phyloP scores from a whole-genome alignment of 169 alveolate species.

The Plasmodium blacklocki region DNA sequence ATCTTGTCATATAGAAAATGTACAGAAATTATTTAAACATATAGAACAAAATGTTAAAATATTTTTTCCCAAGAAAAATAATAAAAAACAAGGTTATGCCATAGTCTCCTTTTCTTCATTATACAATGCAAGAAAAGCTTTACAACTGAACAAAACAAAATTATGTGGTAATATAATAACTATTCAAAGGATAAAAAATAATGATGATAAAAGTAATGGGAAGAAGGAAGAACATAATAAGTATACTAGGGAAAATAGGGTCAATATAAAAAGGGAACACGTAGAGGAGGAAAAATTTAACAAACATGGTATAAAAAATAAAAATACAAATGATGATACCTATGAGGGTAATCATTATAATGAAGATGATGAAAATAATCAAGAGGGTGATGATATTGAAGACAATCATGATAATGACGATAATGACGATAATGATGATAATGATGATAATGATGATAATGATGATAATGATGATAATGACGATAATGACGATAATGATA shows the following conservation, averaged over 20 bases:
- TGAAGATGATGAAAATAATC: not conserved
- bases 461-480: not conserved
- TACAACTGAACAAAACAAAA: slow-evolving; percentile 27
- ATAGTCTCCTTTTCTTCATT: slow-evolving; percentile 35
- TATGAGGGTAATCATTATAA: not conserved
- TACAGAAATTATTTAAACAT: slow-evolving; percentile 42
- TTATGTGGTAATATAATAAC: slow-evolving; percentile 45
- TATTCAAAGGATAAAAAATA: slow-evolving; percentile 1
- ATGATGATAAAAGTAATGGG: not conserved
- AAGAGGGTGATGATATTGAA: not conserved
- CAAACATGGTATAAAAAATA: not conserved
- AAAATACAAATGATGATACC: not conserved
- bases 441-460: not conserved
- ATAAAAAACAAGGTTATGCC: slow-evolving; percentile 66
- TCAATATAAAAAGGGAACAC: not conserved
- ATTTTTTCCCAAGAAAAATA: slow-evolving; percentile 53
- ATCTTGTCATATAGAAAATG: slow-evolving; percentile 63
- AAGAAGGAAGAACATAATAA: not conserved
- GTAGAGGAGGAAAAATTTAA: not conserved
- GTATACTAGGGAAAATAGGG: not conserved
- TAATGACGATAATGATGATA: not conserved
- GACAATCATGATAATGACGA: not conserved
- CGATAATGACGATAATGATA: not conserved
- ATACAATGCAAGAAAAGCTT: slow-evolving; percentile 31
- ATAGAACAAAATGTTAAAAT: slow-evolving; percentile 29